Evolutionary conservation across 768 basidiomycete genomes (phyloP).

Genomic region (Lentinus tigrinus): DNA sequence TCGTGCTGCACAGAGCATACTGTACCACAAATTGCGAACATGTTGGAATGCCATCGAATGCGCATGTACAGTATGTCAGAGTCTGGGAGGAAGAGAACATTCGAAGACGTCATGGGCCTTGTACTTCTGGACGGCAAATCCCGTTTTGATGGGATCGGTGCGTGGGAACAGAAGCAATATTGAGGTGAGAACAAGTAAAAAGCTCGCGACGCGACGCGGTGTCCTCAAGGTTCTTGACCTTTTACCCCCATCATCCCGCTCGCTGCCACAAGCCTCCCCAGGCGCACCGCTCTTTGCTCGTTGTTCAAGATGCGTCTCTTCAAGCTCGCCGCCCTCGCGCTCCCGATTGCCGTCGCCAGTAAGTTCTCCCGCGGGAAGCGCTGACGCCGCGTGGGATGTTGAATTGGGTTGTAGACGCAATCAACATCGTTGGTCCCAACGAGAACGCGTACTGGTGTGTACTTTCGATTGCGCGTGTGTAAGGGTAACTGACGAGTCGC

Average conservation of each 20-base stretch:
- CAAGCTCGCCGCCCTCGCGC: constrained; percentile 24
- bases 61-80: too few species aligned
- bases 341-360: constrained; percentile 25
- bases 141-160: neutral
- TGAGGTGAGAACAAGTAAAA: constrained; percentile 2
- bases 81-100: too few species aligned
- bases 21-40: too few species aligned
- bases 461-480: neutral
- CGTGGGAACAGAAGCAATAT: constrained; percentile 13
- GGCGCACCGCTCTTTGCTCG: constrained; percentile 3
- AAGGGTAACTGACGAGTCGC: neutral
- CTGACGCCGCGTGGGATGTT: neutral
- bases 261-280: constrained; percentile 16
- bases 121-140: too few species aligned
- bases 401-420: constrained; percentile 24
- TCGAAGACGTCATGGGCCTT: too few species aligned
- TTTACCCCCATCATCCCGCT: constrained; percentile 13
- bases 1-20: too few species aligned
- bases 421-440: constrained; percentile 32
- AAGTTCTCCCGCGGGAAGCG: constrained; percentile 17
- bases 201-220: neutral
- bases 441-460: constrained; percentile 32
- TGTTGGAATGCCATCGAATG: too few species aligned
- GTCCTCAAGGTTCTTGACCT: constrained; percentile 17
- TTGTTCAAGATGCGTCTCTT: constrained; percentile 29